A percentile compares a stretch with the other conserved stretches of the same genome.
phyloP scores from a whole-genome alignment of 2,329 filamentous ascomycete genomes.

The Alternaria angustiovoidea region DNA sequence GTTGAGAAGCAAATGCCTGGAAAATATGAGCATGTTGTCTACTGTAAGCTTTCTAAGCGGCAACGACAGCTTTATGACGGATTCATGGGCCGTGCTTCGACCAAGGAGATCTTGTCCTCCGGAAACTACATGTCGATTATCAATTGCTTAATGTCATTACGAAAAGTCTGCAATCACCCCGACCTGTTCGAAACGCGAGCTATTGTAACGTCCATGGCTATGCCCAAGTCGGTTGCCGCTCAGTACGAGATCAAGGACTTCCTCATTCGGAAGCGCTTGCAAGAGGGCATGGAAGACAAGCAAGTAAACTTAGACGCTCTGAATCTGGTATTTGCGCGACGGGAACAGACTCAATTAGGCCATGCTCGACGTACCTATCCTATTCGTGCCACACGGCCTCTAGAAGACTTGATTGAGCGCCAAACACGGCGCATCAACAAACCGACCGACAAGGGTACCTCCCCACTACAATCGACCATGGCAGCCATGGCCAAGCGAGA shows the following conservation, averaged over 20 bases:
- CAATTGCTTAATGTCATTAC: conserved; percentile 95
- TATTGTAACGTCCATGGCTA: conserved; percentile 96
- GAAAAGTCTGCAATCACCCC: conserved; percentile 98
- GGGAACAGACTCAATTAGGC: conserved; percentile 69
- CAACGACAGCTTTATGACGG: conserved; percentile 96
- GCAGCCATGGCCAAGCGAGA: conserved; percentile 73
- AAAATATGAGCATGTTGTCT: conserved; percentile 97
- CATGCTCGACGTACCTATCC: conserved; percentile 49
- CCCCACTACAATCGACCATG: conserved; percentile 73
- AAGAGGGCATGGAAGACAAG: conserved; percentile 69
- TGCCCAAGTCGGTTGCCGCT: conserved; percentile 78
- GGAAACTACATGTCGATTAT: conserved; percentile 98
- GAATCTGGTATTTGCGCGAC: conserved; percentile 76
- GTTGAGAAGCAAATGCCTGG: conserved; percentile 99
- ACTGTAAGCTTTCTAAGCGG: conserved; percentile 92
- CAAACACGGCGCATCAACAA: conserved; percentile 68
- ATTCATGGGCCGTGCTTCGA: conserved; percentile 90
- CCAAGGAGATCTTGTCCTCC: conserved; percentile 84
- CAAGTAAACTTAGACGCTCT: conserved; percentile 77
- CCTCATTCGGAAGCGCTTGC: conserved; percentile 71
- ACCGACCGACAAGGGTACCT: conserved; percentile 60
- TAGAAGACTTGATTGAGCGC: conserved; percentile 75
- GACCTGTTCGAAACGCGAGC: conserved; percentile 95
- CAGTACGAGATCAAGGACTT: conserved; percentile 78
- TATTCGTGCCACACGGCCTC: conserved; percentile 70